These are phyloP conservation scores for Rubus parviflorus DNA, from an alignment of 306 rosid genomes.

Conservation along the genomic window DNA sequence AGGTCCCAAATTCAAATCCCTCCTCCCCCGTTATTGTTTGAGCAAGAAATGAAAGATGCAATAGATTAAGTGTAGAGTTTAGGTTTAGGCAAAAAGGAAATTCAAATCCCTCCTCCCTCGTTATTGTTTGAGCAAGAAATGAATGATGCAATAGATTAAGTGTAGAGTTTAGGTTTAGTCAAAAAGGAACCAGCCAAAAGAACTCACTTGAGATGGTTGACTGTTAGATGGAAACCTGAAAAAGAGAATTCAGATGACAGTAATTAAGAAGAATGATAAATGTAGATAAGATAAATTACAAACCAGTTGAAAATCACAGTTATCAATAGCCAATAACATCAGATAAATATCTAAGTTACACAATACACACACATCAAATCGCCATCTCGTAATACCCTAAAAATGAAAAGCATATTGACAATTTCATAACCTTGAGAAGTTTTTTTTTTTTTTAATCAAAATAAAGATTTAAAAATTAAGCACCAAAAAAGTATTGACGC, in stretches of 20 bases:
- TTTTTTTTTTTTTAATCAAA: neutral
- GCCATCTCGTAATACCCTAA: neutral
- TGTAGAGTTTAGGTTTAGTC: neutral
- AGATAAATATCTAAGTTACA: neutral
- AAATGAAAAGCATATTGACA: neutral
- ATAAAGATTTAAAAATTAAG: neutral
- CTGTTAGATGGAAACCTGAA: constrained; percentile 65
- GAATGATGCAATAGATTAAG: neutral
- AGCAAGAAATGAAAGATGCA: neutral
- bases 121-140: neutral
- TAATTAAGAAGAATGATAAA: neutral
- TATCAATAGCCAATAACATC: neutral
- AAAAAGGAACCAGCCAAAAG: neutral
- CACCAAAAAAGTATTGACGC: neutral
- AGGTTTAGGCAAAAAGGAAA: neutral
- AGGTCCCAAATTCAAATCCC: neutral
- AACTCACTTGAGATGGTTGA: constrained; percentile 64
- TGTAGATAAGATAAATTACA: neutral
- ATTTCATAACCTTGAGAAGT: neutral
- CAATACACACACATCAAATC: neutral
- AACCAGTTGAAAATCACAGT: neutral
- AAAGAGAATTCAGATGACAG: constrained; percentile 20
- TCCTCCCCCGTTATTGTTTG: neutral
- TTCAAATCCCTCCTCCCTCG: neutral
- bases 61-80: neutral